Evolutionary conservation across 768 basidiomycete genomes (phyloP), one percentile per base, ranked within the genome.

Genomic region (Mycena venus): DNA sequence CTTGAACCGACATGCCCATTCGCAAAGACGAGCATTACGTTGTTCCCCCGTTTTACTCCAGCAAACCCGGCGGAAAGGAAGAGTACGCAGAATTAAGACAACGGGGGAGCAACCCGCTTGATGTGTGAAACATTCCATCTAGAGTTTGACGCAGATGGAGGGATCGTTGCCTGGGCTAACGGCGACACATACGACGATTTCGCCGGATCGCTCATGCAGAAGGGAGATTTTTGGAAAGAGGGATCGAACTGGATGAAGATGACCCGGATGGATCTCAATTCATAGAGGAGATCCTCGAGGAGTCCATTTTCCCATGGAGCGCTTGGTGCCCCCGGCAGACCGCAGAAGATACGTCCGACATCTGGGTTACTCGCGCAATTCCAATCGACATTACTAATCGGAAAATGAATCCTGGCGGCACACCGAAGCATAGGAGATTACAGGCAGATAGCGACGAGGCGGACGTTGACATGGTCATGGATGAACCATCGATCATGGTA

Each of bases 121-220:
- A 87, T 87, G 86, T 85, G 84, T 77, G 82, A 83, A 68, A 81
- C 79, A 0, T 86, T 85, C 76, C 42, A 80, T 27, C 82, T 86
- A 11, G 76, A 82, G 68, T 86, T 80, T 64, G 74, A 76, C 21
- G 9, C 72, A 2, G 60, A 77, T 29, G 56, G 27, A 4, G 85
- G 86, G 0, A 87, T 86, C 74, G 75, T 82, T 38, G 86, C 84
- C 2, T 83, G 80, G 80, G 82, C 82, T 0, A 82, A 86, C 66
- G 66, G 77, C 3, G 74, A 73, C 0, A 60, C 86, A 3, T 84
- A 79, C 53, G 79, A 83, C 0, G 80, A 83, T 21, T 86, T 85
- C 68, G 68, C 82, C 0, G 83, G 83, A 0, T 81, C 82, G 1
- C 78, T 68, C 12, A 85, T 88, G 81, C 70, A 78, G 19, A 21